Percentiles rank a stretch among this genome's conserved stretches.
Conservation (phyloP, 2,329 filamentous ascomycete species). For the Verticillium nubilum region DNA sequence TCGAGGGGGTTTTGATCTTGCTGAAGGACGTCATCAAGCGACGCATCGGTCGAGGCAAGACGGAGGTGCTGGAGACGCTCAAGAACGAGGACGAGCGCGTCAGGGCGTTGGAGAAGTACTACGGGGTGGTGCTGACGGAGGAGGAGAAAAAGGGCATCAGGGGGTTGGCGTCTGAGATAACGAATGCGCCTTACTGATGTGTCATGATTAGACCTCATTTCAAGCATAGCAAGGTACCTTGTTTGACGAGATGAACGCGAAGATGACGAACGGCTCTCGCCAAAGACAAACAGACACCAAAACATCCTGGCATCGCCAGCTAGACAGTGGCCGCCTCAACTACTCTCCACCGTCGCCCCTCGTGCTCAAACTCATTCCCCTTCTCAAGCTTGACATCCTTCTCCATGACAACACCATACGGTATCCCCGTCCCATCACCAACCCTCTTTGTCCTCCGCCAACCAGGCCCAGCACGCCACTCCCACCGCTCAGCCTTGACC, state of each 20-base stretch:
- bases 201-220: neutral
- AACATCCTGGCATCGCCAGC: no score
- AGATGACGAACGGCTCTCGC: neutral
- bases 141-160: constrained; percentile 43
- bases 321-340: constrained; percentile 17
- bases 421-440: constrained; percentile 24
- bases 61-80: constrained; percentile 35
- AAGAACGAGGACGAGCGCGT: constrained; percentile 43
- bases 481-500: constrained; percentile 51
- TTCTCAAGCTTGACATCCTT: constrained; percentile 8
- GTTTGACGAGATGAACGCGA: neutral
- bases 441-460: constrained; percentile 31
- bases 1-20: constrained; percentile 36
- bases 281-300: no score
- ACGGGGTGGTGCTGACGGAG: constrained; percentile 39
- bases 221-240: neutral
- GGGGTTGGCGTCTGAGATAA: constrained; percentile 22
- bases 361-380: constrained; percentile 14
- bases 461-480: constrained; percentile 24
- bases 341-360: constrained; percentile 25
- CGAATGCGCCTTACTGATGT: neutral
- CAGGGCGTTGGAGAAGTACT: constrained; percentile 40
- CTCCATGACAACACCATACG: constrained; percentile 22
- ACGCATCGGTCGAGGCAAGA: constrained; percentile 26
- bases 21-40: constrained; percentile 37